Conservation (phyloP, 768 basidiomycete species). For the Russula virescens region DNA sequence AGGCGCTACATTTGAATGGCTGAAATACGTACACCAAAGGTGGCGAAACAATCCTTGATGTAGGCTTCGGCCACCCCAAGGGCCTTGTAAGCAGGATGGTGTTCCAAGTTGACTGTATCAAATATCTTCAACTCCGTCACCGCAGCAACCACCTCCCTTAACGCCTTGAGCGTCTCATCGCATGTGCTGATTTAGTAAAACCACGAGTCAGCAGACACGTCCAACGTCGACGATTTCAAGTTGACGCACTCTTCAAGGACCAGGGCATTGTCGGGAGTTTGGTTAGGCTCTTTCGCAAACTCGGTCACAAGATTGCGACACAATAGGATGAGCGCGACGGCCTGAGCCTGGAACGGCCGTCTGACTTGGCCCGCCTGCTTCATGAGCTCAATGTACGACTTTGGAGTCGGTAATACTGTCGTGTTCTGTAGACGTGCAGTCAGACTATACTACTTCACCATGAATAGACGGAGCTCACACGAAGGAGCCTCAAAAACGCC, state of each 20-base stretch:
- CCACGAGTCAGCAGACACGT: not conserved
- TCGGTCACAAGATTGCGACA: constrained; percentile 15
- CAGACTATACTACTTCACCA: not conserved
- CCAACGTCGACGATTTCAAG: not conserved
- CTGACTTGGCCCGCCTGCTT: constrained; percentile 17
- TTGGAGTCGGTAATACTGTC: constrained; percentile 5
- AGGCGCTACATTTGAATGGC: not conserved
- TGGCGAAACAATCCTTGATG: constrained; percentile 5
- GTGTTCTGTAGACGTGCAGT: constrained; percentile 12
- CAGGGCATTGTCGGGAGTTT: constrained; percentile 5
- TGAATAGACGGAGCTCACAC: not conserved
- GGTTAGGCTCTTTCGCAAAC: constrained; percentile 8
- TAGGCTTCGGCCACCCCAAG: not conserved
- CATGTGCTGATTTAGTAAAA: constrained; percentile 5
- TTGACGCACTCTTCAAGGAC: constrained; percentile 15
- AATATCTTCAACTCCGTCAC: constrained; percentile 14
- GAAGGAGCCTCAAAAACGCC: constrained; percentile 1
- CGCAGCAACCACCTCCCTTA: constrained; percentile 1
- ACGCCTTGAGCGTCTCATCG: constrained; percentile 3
- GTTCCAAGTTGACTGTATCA: constrained; percentile 6
- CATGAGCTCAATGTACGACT: constrained; percentile 14
- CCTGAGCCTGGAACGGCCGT: constrained; percentile 21
- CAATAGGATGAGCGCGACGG: constrained; percentile 10
- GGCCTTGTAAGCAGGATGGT: constrained; percentile 2
- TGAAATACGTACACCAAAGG: constrained; percentile 9